Evolutionary conservation across 169 alveolate species (phyloP).

Genomic region (Cryptosporidium sp.): DNA sequence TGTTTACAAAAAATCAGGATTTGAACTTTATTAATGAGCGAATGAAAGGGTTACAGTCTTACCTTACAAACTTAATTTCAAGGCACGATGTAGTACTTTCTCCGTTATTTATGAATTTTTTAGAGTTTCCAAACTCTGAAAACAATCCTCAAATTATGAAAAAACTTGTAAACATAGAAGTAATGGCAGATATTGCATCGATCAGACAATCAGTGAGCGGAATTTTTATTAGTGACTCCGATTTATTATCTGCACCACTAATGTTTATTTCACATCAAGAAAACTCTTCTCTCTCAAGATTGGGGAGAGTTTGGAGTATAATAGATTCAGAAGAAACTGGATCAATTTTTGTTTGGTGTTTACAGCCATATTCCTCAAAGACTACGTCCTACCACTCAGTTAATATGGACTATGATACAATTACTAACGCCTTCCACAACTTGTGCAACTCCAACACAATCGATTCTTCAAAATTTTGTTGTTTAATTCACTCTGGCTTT

Average conservation of each 20-base stretch:
- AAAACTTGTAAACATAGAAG: constrained; percentile 9
- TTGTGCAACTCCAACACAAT: constrained; percentile 15
- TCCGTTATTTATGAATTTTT: constrained; percentile 40
- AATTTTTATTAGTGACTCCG: constrained; percentile 9
- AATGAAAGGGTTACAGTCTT: constrained; percentile 49
- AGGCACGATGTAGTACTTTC: constrained; percentile 45
- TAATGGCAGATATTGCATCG: constrained; percentile 23
- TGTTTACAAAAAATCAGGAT: constrained; percentile 57
- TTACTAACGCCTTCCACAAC: constrained; percentile 36
- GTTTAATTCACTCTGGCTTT: constrained; percentile 26
- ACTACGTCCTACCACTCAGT: neutral
- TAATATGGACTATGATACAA: neutral
- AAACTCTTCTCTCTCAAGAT: constrained; percentile 53
- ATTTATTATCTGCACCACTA: neutral
- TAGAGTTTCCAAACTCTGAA: constrained; percentile 27
- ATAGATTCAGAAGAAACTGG: constrained; percentile 70
- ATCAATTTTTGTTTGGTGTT: constrained; percentile 21
- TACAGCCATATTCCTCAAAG: neutral
- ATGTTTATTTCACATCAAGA: constrained; percentile 56
- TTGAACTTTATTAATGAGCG: constrained; percentile 39
- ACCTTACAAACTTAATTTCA: constrained; percentile 8
- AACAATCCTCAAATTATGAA: neutral
- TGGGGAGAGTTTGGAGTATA: constrained; percentile 73
- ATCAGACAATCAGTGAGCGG: constrained; percentile 50
- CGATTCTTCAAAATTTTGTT: constrained; percentile 37